Base-by-base conservation (phyloP, 2,329 filamentous ascomycete genomes). In the Exophiala calicioides region DNA sequence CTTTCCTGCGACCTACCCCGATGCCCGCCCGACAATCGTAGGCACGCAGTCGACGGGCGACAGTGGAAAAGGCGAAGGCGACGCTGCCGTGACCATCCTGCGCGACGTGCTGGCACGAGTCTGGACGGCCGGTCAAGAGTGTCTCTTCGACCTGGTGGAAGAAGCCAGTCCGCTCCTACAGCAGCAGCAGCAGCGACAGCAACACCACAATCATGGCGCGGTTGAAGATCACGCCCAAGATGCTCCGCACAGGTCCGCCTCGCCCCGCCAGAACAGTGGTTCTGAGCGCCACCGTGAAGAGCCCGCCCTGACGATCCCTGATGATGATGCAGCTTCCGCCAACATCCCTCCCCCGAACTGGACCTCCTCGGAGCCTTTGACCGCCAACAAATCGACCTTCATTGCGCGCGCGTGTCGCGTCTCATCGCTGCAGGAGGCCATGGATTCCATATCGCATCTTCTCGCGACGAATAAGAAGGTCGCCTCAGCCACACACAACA, bases 401-500 rank as follows among this genome's bases (percentile, higher is more conserved):
- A 61, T 97, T 33, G 93, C 87, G 1, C 84, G 90, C 26, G 56
- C 51, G 13, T 47, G 50, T 30, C 32, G 68, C 2, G 88, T 95
- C 1, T 71, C 76, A 0, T 87, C 84, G 3, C 80, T 87, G 1
- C 72, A 76, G 1, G 80, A 93, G 66, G 91, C 90, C 2, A 80
- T 81, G 47, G 68, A 72, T 2, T 90, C 81, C 61, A 70, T 97
- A 1, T 75, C 81, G 32, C 84, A 94, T 65, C 77, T 98, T 1
- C 76, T 96, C 5, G 78, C 84, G 4, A 86, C 82, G 6, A 90
- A 97, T 68, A 90, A 86, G 69, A 89, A 87, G 58, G 84, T 89
- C 26, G 84, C 89, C n/a, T 74, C 78, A 35, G 93, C 93, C 3
- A 90, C 91, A 50, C 93, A 98, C 67, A 97, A 97, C 66, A 96